Evolutionary conservation across 2,329 filamentous ascomycete genomes (phyloP), one percentile per base, ranked within the genome.

Genomic region (Corinectria fuckeliana): DNA sequence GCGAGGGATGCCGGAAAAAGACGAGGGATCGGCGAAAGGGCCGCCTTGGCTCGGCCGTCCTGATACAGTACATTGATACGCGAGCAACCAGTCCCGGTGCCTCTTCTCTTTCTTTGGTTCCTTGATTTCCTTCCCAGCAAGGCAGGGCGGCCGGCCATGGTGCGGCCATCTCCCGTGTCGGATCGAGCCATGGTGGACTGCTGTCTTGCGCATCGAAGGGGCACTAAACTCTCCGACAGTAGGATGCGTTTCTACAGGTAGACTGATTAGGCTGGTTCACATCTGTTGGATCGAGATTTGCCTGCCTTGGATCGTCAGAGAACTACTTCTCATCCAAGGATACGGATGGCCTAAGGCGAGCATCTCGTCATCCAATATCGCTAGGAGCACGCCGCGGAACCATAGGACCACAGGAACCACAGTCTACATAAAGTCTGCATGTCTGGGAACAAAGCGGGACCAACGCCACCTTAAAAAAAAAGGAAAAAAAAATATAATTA

Each of bases 21-120:
- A 64, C 58, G 61, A 55, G 52, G 52, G 70, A 72, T 72, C 69
- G 70, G 69, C 53, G 58, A 70, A n/a, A 67, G 36, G 55, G 58
- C 45, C 44, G 39, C 50, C 28, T 55, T 53, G 53, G 51, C 26
- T 39, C 21, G 56, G 21, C 49, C 49, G 44, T 18, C 36, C 26
- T 48, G 41, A 49, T 53, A 26, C 50, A 42, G 34, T 44, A 26
- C 50, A 48, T 34, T 51, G 56, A 34, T 51, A 52, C 34, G 55
- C 36, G 23, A 48, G 48, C 25, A 52, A 34, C 34, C 41, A 18
- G 41, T 30, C 32, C 32, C 34, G 28, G 39, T 34, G 11, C 21
- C 32, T 23, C 25, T 23, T 14, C 25, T 23, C 14, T 38, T 23
- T 21, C 20, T 10, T 44, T 45, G 9, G 20, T 30, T 16, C 21